phyloP scores from a whole-genome alignment of 2,329 filamentous ascomycete genomes.

The Parascedosporium putredinis region DNA sequence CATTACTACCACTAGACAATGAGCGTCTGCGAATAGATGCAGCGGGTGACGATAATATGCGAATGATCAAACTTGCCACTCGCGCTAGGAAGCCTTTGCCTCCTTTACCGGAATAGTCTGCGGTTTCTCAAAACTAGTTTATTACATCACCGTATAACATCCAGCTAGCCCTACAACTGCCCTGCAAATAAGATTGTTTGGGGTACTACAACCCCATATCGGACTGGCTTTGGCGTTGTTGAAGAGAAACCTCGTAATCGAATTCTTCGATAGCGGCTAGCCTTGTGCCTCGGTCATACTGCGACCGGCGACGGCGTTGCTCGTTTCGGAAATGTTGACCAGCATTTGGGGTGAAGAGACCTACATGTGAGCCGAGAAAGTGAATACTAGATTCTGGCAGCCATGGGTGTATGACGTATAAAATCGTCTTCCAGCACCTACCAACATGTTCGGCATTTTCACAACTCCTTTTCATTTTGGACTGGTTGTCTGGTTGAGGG shows the following conservation, averaged over 20 bases:
- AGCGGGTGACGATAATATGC: no score
- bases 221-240: no score
- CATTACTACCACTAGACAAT: no score
- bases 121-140: slow-evolving; percentile 8
- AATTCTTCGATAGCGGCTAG: slow-evolving; percentile 58
- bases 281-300: slow-evolving; percentile 72
- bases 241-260: slow-evolving; percentile 36
- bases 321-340: slow-evolving; percentile 64
- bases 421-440: slow-evolving; percentile 30
- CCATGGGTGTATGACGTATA: no score
- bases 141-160: no score
- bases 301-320: slow-evolving; percentile 64
- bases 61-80: not conserved
- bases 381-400: no score
- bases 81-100: slow-evolving; percentile 13
- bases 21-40: no score
- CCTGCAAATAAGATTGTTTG: no score
- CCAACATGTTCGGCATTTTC: slow-evolving; percentile 81
- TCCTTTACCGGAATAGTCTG: slow-evolving; percentile 13
- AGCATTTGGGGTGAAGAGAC: slow-evolving; percentile 70
- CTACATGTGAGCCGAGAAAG: no score
- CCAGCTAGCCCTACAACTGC: no score
- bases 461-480: slow-evolving; percentile 78
- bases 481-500: slow-evolving; percentile 69
- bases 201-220: no score